Conservation (phyloP, 2,329 filamentous ascomycete genomes). For the Claviceps maximensis region DNA sequence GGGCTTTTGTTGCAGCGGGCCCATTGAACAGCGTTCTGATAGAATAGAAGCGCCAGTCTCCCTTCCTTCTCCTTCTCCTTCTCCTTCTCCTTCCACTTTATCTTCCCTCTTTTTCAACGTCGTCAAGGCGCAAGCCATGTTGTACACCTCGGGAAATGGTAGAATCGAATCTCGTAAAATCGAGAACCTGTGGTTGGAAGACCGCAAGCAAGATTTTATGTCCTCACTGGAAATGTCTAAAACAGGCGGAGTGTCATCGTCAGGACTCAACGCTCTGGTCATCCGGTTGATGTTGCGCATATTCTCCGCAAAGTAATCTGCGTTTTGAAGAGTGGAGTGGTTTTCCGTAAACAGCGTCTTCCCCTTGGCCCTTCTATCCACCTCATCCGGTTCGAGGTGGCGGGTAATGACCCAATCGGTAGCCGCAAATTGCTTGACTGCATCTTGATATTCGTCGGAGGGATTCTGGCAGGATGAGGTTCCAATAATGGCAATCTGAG, state of each 20-base stretch:
- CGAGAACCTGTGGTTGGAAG: constrained; percentile 13
- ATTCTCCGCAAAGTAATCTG: constrained; percentile 32
- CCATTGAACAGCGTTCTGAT: constrained; percentile 19
- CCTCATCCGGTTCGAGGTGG: constrained; percentile 19
- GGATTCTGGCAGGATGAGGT: constrained; percentile 49
- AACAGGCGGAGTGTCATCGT: background rate
- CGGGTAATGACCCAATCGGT: constrained; percentile 28
- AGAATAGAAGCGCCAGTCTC: constrained; percentile 13
- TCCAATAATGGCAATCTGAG: constrained; percentile 66
- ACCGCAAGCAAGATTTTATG: constrained; percentile 15
- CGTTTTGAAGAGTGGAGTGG: constrained; percentile 16
- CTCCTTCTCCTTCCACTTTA: background rate
- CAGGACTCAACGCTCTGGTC: constrained; percentile 25
- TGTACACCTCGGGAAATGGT: constrained; percentile 26
- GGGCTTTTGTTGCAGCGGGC: constrained; percentile 18
- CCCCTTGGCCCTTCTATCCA: constrained; percentile 7
- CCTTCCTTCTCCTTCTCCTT: background rate
- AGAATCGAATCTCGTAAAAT: constrained; percentile 23
- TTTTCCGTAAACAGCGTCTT: background rate
- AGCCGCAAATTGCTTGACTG: constrained; percentile 24
- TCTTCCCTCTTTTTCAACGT: constrained; percentile 12
- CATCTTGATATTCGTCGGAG: constrained; percentile 28
- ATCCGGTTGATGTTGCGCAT: constrained; percentile 33
- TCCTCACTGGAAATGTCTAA: constrained; percentile 12
- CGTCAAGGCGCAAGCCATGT: constrained; percentile 22